Percentiles rank a stretch among this genome's conserved stretches.
phyloP scores from a whole-genome alignment of 208 protist species.

The Trypanosoma rangeli region DNA sequence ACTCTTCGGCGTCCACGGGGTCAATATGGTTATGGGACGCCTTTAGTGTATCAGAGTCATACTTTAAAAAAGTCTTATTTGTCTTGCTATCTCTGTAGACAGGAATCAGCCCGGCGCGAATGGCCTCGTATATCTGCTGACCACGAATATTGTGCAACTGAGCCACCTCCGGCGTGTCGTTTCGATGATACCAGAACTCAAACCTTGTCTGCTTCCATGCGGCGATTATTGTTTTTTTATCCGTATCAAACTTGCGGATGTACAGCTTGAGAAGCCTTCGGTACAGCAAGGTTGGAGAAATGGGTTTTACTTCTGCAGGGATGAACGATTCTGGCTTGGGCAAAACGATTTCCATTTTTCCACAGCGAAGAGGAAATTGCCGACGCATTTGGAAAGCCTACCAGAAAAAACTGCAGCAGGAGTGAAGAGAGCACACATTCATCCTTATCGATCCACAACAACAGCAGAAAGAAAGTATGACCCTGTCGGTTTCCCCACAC shows the following conservation, averaged over 20 bases:
- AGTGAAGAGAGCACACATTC: neutral
- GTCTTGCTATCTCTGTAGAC: conserved; percentile 73
- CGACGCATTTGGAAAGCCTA: conserved; percentile 23
- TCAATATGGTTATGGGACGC: conserved; percentile 84
- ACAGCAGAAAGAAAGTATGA: conserved; percentile 13
- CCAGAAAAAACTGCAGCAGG: conserved; percentile 1
- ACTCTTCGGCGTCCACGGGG: conserved; percentile 74
- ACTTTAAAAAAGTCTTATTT: conserved; percentile 76
- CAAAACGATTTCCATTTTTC: conserved; percentile 73
- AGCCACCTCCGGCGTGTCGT: conserved; percentile 46
- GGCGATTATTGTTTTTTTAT: conserved; percentile 76
- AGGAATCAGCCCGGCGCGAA: conserved; percentile 73
- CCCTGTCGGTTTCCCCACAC: neutral
- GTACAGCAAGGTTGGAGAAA: conserved; percentile 69
- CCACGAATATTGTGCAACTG: conserved; percentile 72
- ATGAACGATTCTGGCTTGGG: conserved; percentile 64
- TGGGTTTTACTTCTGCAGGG: conserved; percentile 48
- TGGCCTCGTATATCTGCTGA: conserved; percentile 74
- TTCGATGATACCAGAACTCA: conserved; percentile 76
- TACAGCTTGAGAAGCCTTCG: conserved; percentile 82
- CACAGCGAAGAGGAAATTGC: conserved; percentile 20
- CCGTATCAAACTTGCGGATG: conserved; percentile 87
- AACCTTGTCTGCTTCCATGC: conserved; percentile 90
- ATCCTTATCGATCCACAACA: conserved; percentile 10
- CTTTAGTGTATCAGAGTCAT: conserved; percentile 76